Evolutionary conservation across 192 early-diverging fungal species (phyloP), one percentile per base, ranked within the genome.

Genomic region (Backusella mclennaniae): DNA sequence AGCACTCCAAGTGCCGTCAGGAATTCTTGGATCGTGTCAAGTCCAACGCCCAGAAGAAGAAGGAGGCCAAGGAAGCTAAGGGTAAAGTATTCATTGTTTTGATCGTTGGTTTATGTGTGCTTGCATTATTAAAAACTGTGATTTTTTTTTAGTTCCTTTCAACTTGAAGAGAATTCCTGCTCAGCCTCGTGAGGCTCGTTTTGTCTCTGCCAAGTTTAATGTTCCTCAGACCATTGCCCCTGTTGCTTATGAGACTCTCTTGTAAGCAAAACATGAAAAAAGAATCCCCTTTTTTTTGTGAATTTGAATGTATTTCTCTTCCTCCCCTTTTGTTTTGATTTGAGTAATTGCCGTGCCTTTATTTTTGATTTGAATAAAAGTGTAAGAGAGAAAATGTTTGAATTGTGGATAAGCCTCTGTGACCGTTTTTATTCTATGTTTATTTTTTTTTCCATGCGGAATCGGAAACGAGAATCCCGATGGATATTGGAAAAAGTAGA

Each of bases 1-100:
- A 93, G 90, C 97, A 99, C 95, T 99, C 98, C 87, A 97, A 97
- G 90, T 98, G 96, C 92, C 95, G 98, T 85, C 89, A 93, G 78
- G 96, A 97, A 80, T 99, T 99, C 90, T 88, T 98, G 86, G 89
- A 92, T 56, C 94, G 98, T 84, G 97, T 98, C 80, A 97, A 96
- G 92, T 91, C 93, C 80, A 99, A 98, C 91, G 93, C 93, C 35
- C 89, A 87, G 67, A 87, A 87, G 82, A 91, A 92, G 89, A 87
- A 90, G 82, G 94, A 94, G 59, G 96, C 98, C 80, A 94, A 76
- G 59, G 75, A 76, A 68, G 74, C 74, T 71, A 73, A 76, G 76
- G 73, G 67, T 73, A 77, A 69, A 49, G 49, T 35, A 31, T 26
- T 49, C 3, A 49, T 49, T 49, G 0, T 21, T 53, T 26, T 17